Evolutionary conservation across 1,284 basidiomycete species (phyloP).

Genomic region (Phlebopus sp.): DNA sequence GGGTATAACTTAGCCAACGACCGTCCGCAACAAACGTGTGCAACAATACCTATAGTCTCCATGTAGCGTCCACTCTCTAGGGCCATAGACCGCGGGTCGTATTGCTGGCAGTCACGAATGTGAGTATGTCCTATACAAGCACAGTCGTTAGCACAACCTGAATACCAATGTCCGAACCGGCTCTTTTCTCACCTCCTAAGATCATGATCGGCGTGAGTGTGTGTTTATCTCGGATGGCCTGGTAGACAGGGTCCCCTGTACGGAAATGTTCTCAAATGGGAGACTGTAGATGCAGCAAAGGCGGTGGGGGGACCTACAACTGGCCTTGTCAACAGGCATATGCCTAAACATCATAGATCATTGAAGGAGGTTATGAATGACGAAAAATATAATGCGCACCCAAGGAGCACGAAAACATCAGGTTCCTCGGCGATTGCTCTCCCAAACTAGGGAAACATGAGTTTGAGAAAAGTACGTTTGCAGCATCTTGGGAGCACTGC

Average conservation of each 20-base stretch:
- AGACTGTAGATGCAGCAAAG: neutral
- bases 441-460: constrained; percentile 54
- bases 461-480: neutral
- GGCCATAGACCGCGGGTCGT: constrained; percentile 62
- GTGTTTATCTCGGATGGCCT: constrained; percentile 72
- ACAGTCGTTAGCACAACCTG: too few species aligned
- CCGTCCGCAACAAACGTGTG: neutral
- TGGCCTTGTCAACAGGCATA: constrained; percentile 64
- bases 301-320: constrained; percentile 51
- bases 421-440: constrained; percentile 79
- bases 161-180: too few species aligned
- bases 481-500: neutral
- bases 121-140: constrained; percentile 60
- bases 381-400: constrained; percentile 38
- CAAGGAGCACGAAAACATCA: constrained; percentile 75
- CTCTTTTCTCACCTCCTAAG: constrained; percentile 58
- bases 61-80: constrained; percentile 84
- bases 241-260: constrained; percentile 65
- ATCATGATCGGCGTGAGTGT: constrained; percentile 74
- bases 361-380: neutral
- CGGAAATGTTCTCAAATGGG: neutral
- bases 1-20: neutral
- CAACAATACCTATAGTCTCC: constrained; percentile 73
- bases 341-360: constrained; percentile 41
- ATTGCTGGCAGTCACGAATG: constrained; percentile 72